A percentile compares a stretch with the other conserved stretches of the same genome.
phyloP scores from a whole-genome alignment of 2,329 filamentous ascomycete genomes.

The Dryadomyces sulphureus region DNA sequence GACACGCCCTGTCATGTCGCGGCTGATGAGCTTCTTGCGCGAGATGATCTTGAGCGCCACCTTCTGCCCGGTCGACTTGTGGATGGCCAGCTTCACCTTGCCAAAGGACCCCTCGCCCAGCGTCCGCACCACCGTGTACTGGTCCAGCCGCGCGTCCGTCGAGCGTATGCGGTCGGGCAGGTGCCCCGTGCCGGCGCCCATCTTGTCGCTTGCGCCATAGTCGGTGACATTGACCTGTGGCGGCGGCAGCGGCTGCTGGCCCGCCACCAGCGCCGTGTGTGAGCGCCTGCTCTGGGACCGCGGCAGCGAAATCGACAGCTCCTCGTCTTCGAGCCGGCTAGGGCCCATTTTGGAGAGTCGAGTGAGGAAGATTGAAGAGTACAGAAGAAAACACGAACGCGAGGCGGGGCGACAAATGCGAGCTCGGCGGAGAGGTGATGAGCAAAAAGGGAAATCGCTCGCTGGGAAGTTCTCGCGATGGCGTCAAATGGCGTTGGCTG shows the following conservation, averaged over 20 bases:
- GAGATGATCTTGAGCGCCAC: slow-evolving; percentile 97
- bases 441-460: background rate
- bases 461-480: background rate
- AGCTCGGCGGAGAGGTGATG: background rate
- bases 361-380: background rate
- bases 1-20: slow-evolving; percentile 95
- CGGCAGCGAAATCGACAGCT: slow-evolving; percentile 64
- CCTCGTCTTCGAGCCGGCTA: slow-evolving; percentile 59
- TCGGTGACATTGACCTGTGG: slow-evolving; percentile 23
- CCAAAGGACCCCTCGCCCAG: slow-evolving; percentile 95
- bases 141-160: slow-evolving; percentile 35
- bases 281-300: slow-evolving; percentile 46
- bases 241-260: slow-evolving; percentile 21
- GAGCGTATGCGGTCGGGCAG: slow-evolving; percentile 14
- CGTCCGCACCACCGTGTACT: slow-evolving; percentile 82
- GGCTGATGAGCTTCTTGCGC: slow-evolving; percentile 85
- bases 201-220: slow-evolving; percentile 16
- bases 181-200: slow-evolving; percentile 1
- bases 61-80: slow-evolving; percentile 83
- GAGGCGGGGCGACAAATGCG: background rate
- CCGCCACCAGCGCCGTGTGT: slow-evolving; percentile 4
- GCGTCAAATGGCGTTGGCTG: background rate
- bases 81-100: slow-evolving; percentile 93
- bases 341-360: slow-evolving; percentile 27
- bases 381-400: background rate